phyloP scores from a whole-genome alignment of 179 eudicot species.

The Beta lomatogona region DNA sequence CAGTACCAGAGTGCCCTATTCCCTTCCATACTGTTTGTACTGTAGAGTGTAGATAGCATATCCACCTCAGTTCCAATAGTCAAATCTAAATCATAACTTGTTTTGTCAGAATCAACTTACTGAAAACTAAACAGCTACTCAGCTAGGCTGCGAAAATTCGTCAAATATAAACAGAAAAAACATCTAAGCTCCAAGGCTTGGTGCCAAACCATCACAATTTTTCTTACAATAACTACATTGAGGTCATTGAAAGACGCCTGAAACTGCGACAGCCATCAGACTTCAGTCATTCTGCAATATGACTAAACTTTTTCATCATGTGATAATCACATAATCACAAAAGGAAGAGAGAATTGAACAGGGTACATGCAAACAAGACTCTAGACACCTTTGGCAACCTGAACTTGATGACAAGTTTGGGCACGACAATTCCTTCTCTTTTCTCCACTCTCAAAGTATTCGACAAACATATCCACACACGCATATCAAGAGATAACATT shows the following conservation, averaged over 20 bases:
- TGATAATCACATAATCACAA: neutral
- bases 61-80: neutral
- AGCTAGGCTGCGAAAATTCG: neutral
- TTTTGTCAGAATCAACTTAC: neutral
- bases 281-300: neutral
- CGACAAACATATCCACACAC: neutral
- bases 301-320: neutral
- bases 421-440: neutral
- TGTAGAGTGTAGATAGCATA: neutral
- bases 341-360: neutral
- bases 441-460: neutral
- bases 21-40: neutral
- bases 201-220: neutral
- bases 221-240: neutral
- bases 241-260: neutral
- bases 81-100: too few species aligned
- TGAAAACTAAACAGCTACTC: neutral
- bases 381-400: neutral
- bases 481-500: neutral
- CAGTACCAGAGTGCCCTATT: neutral
- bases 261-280: neutral
- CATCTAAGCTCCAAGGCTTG: neutral
- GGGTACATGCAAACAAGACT: neutral
- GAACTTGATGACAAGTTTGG: neutral
- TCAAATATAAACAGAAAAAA: neutral